Evolutionary conservation across 345 rosid species (phyloP).

Genomic region (Lepidium aucheri): DNA sequence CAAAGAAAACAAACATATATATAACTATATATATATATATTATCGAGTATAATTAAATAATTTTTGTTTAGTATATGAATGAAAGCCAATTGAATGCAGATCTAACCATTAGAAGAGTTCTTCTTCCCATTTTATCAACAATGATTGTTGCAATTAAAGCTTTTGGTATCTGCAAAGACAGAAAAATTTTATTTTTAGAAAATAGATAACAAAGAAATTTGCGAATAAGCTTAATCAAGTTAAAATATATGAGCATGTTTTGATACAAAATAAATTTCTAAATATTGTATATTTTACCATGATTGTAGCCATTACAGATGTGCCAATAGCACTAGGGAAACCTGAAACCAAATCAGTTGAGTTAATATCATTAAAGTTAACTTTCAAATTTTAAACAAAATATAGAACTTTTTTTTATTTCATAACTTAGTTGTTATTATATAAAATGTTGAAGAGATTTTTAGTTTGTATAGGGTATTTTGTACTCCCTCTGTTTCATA

Average conservation of each 20-base stretch:
- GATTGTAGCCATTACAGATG: constrained; percentile 21
- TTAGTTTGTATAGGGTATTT: too few species aligned
- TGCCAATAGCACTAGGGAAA: constrained; percentile 26
- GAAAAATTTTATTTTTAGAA: neutral
- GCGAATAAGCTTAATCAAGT: neutral
- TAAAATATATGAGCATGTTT: neutral
- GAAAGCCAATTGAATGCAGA: neutral
- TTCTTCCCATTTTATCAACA: constrained; percentile 30
- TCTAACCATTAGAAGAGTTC: constrained; percentile 32
- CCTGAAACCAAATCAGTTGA: neutral
- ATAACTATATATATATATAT: too few species aligned
- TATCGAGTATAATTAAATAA: neutral
- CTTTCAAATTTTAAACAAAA: neutral
- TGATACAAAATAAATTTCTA: neutral
- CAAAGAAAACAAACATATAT: neutral
- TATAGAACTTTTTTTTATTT: neutral
- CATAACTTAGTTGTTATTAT: too few species aligned
- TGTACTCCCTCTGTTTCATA: too few species aligned
- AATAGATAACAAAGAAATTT: neutral
- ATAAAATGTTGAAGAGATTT: too few species aligned
- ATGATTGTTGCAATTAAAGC: constrained; percentile 19
- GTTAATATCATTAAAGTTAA: neutral
- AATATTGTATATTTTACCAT: constrained; percentile 4
- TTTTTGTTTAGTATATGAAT: neutral
- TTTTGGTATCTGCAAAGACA: constrained; percentile 24